Evolutionary conservation across 352 stramenopile genomes (phyloP).

Genomic region (Phytophthora sansomeana): DNA sequence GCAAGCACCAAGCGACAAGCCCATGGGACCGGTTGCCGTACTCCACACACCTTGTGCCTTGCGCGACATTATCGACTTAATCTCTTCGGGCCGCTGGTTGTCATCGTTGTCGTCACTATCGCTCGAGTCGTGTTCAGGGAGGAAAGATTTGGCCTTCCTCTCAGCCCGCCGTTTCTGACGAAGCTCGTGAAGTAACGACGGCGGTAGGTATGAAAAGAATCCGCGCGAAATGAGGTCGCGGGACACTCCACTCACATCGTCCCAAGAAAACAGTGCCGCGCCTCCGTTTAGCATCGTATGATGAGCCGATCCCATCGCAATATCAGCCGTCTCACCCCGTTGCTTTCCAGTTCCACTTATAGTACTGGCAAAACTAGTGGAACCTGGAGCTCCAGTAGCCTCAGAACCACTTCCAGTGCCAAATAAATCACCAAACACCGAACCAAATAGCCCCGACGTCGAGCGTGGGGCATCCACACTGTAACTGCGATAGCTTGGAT

Average conservation of each 20-base stretch:
- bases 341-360: slow-evolving; percentile 34
- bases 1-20: slow-evolving; percentile 60
- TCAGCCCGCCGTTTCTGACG: slow-evolving; percentile 37
- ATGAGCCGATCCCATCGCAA: slow-evolving; percentile 42
- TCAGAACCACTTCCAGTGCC: slow-evolving; percentile 30
- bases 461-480: slow-evolving; percentile 59
- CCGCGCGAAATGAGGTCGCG: slow-evolving; percentile 70
- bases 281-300: slow-evolving; percentile 40
- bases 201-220: slow-evolving; percentile 70
- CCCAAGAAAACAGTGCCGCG: slow-evolving; percentile 62
- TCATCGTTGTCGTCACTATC: slow-evolving; percentile 37
- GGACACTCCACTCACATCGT: slow-evolving; percentile 66
- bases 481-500: slow-evolving; percentile 48
- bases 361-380: not conserved
- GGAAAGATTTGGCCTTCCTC: slow-evolving; percentile 30
- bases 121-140: slow-evolving; percentile 26
- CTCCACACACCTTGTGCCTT: slow-evolving; percentile 77
- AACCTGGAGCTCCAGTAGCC: not conserved
- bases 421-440: slow-evolving; percentile 80
- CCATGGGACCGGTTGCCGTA: slow-evolving; percentile 62
- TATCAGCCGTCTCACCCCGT: slow-evolving; percentile 61
- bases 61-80: slow-evolving; percentile 46
- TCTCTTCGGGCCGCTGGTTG: slow-evolving; percentile 35
- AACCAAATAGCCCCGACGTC: slow-evolving; percentile 59
- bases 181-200: slow-evolving; percentile 53